Percentiles rank a stretch among this genome's conserved stretches.
Evolutionary conservation across 345 rosid species (phyloP).

Genomic region (Citrus mangshanensis): DNA sequence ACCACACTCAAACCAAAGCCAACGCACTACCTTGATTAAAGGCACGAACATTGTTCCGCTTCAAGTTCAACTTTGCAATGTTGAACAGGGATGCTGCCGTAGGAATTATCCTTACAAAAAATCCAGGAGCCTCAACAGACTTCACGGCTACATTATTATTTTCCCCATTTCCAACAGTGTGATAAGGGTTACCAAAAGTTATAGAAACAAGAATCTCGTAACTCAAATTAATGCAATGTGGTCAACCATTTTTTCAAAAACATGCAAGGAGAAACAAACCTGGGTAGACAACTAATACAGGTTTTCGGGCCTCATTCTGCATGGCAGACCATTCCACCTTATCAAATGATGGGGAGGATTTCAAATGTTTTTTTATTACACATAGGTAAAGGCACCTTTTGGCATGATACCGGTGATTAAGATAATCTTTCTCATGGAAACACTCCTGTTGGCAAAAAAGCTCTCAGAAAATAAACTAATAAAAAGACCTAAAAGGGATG

Average conservation of each 20-base stretch:
- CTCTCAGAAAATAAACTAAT: constrained; percentile 2
- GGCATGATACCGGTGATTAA: constrained; percentile 86
- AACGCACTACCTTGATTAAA: constrained; percentile 50
- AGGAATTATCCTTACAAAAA: constrained; percentile 71
- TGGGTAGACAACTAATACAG: constrained; percentile 70
- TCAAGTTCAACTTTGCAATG: constrained; percentile 62
- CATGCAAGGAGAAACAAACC: constrained; percentile 34
- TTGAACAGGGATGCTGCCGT: constrained; percentile 61
- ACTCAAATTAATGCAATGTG: background rate
- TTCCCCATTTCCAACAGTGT: constrained; percentile 5
- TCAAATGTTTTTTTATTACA: constrained; percentile 60
- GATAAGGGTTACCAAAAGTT: background rate
- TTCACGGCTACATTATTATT: constrained; percentile 41
- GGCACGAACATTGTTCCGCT: constrained; percentile 65
- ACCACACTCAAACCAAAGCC: background rate
- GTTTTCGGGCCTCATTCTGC: constrained; percentile 91
- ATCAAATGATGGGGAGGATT: constrained; percentile 36
- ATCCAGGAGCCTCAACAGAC: constrained; percentile 49
- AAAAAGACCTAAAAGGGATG: background rate
- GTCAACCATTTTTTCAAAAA: background rate
- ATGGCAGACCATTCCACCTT: constrained; percentile 79
- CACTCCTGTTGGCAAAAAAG: constrained; percentile 54
- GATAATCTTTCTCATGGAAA: constrained; percentile 81
- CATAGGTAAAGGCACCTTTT: constrained; percentile 83
- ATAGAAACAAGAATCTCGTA: background rate